Evolutionary conservation across 1,284 basidiomycete species (phyloP).

Genomic region (Cystobasidium pallidum): DNA sequence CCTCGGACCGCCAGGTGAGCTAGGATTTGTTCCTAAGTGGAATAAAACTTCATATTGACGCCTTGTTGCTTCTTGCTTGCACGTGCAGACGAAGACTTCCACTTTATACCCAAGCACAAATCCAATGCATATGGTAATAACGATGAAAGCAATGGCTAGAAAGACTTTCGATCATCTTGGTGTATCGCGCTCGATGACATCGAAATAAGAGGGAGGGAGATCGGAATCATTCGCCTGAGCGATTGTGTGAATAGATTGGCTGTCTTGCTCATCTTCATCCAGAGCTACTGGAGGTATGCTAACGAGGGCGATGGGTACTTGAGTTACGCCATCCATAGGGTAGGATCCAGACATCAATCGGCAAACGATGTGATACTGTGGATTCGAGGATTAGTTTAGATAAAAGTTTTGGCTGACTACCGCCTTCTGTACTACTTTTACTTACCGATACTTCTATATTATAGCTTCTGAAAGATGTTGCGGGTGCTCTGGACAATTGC

Average conservation of each 20-base stretch:
- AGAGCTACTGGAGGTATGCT: slow-evolving; percentile 35
- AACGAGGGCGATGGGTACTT: slow-evolving; percentile 26
- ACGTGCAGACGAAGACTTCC: slow-evolving; percentile 59
- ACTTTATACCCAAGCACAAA: slow-evolving; percentile 75
- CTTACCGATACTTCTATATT: slow-evolving; percentile 38
- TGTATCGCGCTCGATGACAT: slow-evolving; percentile 26
- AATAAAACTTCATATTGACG: neutral
- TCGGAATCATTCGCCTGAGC: neutral
- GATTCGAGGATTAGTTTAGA: no score
- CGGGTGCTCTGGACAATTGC: slow-evolving; percentile 15
- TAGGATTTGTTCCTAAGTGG: neutral
- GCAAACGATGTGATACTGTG: slow-evolving; percentile 34
- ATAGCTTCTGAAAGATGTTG: slow-evolving; percentile 21
- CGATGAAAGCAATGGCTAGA: slow-evolving; percentile 31
- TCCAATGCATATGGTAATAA: slow-evolving; percentile 61
- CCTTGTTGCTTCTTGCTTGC: neutral
- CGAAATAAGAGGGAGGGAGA: slow-evolving; percentile 38
- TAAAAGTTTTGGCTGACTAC: no score
- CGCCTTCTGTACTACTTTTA: no score
- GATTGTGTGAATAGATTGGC: neutral
- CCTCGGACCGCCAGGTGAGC: slow-evolving; percentile 69
- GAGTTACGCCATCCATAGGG: slow-evolving; percentile 9
- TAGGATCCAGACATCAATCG: neutral
- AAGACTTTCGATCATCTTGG: slow-evolving; percentile 1
- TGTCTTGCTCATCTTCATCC: neutral